Conservation (phyloP, 345 rosid species). For the Lepidium aucheri region DNA sequence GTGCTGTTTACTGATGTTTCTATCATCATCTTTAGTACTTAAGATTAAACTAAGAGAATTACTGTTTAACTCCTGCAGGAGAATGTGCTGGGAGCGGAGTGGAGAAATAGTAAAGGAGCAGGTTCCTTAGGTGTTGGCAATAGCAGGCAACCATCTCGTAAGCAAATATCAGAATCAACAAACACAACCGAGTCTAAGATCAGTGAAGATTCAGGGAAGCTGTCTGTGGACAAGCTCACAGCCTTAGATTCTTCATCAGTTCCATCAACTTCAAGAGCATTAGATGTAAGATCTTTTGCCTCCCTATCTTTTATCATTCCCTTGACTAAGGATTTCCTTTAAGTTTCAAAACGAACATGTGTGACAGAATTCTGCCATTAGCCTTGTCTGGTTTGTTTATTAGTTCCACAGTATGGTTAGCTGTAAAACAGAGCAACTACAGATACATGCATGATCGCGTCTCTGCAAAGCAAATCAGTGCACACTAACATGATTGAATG, state of each 20-base stretch:
- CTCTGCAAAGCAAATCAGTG: not conserved
- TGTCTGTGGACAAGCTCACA: slow-evolving; percentile 58
- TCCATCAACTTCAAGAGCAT: slow-evolving; percentile 74
- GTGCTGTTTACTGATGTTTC: slow-evolving; percentile 27
- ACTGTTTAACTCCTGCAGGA: slow-evolving; percentile 43
- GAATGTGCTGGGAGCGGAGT: slow-evolving; percentile 46
- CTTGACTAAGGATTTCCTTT: not conserved
- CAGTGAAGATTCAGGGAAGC: slow-evolving; percentile 56
- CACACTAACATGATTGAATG: slow-evolving; percentile 5
- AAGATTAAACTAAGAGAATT: not conserved
- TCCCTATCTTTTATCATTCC: not conserved
- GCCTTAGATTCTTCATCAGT: slow-evolving; percentile 55
- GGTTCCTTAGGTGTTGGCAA: slow-evolving; percentile 57
- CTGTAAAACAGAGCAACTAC: not conserved
- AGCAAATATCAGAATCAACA: slow-evolving; percentile 54
- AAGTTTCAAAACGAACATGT: not conserved
- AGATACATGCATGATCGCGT: not conserved
- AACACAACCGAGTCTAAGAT: slow-evolving; percentile 64
- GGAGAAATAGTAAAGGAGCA: slow-evolving; percentile 73
- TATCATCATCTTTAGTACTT: not conserved
- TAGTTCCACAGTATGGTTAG: not conserved
- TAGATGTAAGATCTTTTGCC: slow-evolving; percentile 47
- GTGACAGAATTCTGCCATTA: too few species aligned
- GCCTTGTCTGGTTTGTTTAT: too few species aligned
- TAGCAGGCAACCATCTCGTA: slow-evolving; percentile 58